Conservation (phyloP, 352 stramenopile genomes). For the Phytophthora syringae region DNA sequence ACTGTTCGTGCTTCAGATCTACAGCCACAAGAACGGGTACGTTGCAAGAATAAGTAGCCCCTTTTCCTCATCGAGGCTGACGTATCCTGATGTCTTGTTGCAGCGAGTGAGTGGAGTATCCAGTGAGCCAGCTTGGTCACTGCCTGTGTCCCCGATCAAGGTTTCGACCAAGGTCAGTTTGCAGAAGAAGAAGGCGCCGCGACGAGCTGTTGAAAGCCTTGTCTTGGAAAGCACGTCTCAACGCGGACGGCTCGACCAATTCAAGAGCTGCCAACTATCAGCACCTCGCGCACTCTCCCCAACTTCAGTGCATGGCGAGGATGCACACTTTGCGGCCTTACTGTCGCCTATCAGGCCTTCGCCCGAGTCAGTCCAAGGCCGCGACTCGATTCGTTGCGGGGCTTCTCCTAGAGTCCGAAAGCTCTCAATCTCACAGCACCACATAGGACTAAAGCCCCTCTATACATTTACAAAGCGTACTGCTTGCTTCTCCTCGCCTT, state of each 20-base stretch:
- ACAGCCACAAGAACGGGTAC: slow-evolving; percentile 51
- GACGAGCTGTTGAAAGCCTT: slow-evolving; percentile 46
- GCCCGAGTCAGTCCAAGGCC: slow-evolving; percentile 11
- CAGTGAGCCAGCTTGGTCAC: slow-evolving; percentile 27
- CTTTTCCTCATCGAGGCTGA: background rate
- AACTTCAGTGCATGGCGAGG: background rate
- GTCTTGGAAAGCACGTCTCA: slow-evolving; percentile 59
- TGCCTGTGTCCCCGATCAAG: slow-evolving; percentile 63
- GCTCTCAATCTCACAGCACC: background rate
- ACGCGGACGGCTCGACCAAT: slow-evolving; percentile 54
- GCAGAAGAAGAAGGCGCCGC: slow-evolving; percentile 1
- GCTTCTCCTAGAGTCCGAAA: slow-evolving; percentile 41
- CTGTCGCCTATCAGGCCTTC: slow-evolving; percentile 25
- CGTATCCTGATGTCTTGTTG: background rate
- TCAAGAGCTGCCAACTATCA: slow-evolving; percentile 50
- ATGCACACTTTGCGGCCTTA: background rate
- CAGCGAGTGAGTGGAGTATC: slow-evolving; percentile 11
- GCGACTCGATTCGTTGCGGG: slow-evolving; percentile 40
- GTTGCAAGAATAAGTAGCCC: slow-evolving; percentile 1
- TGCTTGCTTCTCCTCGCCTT: slow-evolving; percentile 7
- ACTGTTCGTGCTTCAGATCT: slow-evolving; percentile 39
- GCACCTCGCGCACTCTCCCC: slow-evolving; percentile 10
- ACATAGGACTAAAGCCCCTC: slow-evolving; percentile 2
- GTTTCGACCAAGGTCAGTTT: slow-evolving; percentile 28
- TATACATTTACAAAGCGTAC: slow-evolving; percentile 37